Percentiles rank a stretch among this genome's conserved stretches.
Evolutionary conservation across 2,329 filamentous ascomycete genomes (phyloP).

Genomic region (Neofusicoccum laricinum): DNA sequence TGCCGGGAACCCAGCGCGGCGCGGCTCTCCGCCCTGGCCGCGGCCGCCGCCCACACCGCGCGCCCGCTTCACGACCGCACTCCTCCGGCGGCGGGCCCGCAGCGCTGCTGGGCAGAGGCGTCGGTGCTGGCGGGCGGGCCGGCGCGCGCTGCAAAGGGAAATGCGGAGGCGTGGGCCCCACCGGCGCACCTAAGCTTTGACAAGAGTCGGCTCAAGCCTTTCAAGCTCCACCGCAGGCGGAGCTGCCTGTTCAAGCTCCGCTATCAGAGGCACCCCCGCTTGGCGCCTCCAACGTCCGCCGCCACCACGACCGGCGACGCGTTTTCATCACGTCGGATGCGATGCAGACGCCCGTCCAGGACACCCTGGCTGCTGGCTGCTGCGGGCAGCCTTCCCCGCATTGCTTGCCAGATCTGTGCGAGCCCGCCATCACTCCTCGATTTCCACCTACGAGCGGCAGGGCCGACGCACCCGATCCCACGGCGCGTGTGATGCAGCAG

Average conservation of each 20-base stretch:
- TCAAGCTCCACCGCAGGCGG: neutral
- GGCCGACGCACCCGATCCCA: neutral
- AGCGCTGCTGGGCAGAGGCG: no score
- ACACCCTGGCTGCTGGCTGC: neutral
- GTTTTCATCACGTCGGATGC: neutral
- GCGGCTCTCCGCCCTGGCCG: no score
- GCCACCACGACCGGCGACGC: neutral
- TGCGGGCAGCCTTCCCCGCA: neutral
- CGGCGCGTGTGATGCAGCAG: neutral
- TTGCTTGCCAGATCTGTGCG: neutral
- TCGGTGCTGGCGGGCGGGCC: neutral
- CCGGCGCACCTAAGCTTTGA: constrained; percentile 2
- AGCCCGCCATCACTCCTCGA: no score
- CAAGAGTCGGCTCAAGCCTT: neutral
- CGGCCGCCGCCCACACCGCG: no score
- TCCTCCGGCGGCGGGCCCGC: no score
- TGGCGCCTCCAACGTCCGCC: neutral
- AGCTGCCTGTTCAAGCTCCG: constrained; percentile 3
- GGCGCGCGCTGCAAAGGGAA: neutral
- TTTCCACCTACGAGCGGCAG: constrained; percentile 2
- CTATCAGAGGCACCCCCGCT: neutral
- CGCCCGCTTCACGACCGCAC: no score
- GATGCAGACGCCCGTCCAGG: neutral
- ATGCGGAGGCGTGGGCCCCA: neutral
- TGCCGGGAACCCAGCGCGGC: no score